Evolutionary conservation across 1,284 basidiomycete species (phyloP).

Genomic region (Erythrobasidium hasegawianum): DNA sequence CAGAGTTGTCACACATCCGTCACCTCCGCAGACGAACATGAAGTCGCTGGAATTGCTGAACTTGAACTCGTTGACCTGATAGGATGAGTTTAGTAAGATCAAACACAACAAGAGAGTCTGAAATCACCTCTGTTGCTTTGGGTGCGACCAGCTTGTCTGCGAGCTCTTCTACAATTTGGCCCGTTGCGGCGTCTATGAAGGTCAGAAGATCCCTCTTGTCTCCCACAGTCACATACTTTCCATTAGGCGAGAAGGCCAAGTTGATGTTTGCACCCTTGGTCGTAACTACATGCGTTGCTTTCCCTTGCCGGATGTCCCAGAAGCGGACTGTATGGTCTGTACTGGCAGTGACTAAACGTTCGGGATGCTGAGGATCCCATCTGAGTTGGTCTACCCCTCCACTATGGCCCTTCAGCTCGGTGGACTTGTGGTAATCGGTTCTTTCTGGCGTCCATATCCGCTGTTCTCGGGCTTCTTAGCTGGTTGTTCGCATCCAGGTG

Average conservation of each 20-base stretch:
- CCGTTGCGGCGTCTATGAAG: constrained; percentile 25
- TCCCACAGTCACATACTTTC: constrained; percentile 23
- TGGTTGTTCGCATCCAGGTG: too few species aligned
- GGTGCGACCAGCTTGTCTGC: constrained; percentile 8
- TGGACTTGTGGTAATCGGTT: constrained; percentile 33
- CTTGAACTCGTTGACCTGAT: constrained; percentile 36
- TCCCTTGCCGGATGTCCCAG: constrained; percentile 37
- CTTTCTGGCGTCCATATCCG: constrained; percentile 36
- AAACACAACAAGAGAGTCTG: background rate
- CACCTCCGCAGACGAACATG: constrained; percentile 24
- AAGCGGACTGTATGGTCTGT: constrained; percentile 33
- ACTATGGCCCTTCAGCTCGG: constrained; percentile 33
- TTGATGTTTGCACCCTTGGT: constrained; percentile 32
- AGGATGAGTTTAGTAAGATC: background rate
- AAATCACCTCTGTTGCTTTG: constrained; percentile 12
- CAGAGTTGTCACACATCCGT: constrained; percentile 21
- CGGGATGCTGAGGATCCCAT: constrained; percentile 35
- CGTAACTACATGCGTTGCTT: constrained; percentile 25
- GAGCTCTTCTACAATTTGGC: constrained; percentile 33
- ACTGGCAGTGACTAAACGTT: constrained; percentile 30
- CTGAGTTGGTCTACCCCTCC: constrained; percentile 26
- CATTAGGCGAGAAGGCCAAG: constrained; percentile 30
- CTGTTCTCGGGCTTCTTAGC: background rate
- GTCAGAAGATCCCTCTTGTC: constrained; percentile 33
- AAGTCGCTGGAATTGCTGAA: constrained; percentile 35